Conservation (phyloP, 108 stramenopile species). For the Nitzschia sp. region DNA sequence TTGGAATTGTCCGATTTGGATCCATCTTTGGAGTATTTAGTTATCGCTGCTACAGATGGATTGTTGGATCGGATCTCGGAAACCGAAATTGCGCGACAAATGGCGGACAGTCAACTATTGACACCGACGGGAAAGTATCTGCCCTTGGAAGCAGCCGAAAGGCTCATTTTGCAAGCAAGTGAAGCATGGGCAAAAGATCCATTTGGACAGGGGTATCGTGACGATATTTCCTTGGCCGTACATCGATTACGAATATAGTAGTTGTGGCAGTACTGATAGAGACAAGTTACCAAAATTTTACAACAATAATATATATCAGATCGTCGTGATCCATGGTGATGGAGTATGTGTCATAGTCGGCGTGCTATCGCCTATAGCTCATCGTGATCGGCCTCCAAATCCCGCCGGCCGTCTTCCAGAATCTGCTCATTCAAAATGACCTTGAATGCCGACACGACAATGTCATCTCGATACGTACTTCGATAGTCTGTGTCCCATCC, state of each 20-base stretch:
- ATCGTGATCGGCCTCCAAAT: not conserved
- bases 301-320: not conserved
- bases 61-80: conserved; percentile 53
- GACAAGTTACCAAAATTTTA: not conserved
- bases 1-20: conserved; percentile 29
- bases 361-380: conserved; percentile 18
- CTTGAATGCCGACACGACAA: conserved; percentile 62
- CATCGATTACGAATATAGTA: conserved; percentile 18
- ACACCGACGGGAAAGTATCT: not conserved
- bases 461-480: conserved; percentile 82
- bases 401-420: not conserved
- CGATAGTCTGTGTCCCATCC: conserved; percentile 70
- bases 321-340: not conserved
- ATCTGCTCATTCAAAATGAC: conserved; percentile 2
- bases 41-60: conserved; percentile 72
- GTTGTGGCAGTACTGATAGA: not conserved
- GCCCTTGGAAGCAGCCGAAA: conserved; percentile 10
- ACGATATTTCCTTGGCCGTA: conserved; percentile 42
- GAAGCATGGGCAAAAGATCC: conserved; percentile 21
- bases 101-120: conserved; percentile 11
- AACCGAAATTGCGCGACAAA: conserved; percentile 47
- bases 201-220: conserved; percentile 28
- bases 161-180: conserved; percentile 27
- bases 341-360: no score
- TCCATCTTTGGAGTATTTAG: conserved; percentile 43